Evolutionary conservation across 352 stramenopile species (phyloP).

Genomic region (Pythium periplocum): DNA sequence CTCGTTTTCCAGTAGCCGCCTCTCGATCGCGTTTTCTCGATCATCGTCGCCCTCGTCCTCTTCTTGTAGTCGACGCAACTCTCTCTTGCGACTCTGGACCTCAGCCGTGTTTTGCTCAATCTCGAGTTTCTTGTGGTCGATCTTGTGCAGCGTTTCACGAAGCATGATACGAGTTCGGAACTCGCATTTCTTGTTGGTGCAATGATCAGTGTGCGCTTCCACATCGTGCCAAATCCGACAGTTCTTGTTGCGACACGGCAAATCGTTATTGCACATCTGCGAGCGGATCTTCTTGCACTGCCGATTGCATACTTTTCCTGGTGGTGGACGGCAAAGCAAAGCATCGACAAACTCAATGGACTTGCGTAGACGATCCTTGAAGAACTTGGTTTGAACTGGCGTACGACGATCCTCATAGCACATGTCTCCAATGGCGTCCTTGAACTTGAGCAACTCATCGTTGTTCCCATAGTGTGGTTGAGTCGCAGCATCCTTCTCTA

Average conservation of each 20-base stretch:
- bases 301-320: constrained; percentile 34
- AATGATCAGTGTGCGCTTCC: constrained; percentile 62
- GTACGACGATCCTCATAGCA: constrained; percentile 57
- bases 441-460: constrained; percentile 55
- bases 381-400: constrained; percentile 47
- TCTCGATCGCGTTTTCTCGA: constrained; percentile 28
- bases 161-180: constrained; percentile 68
- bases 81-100: constrained; percentile 30
- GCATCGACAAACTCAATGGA: constrained; percentile 68
- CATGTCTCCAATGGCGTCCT: constrained; percentile 61
- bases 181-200: constrained; percentile 58
- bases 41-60: constrained; percentile 22
- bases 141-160: constrained; percentile 71
- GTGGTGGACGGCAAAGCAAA: constrained; percentile 47
- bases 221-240: constrained; percentile 73
- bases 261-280: constrained; percentile 58
- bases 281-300: constrained; percentile 59
- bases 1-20: constrained; percentile 42
- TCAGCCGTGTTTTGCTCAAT: constrained; percentile 26
- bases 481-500: neutral
- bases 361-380: constrained; percentile 61
- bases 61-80: constrained; percentile 27
- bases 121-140: constrained; percentile 57
- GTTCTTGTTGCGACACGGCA: constrained; percentile 62
- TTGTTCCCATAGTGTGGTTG: constrained; percentile 33